Base-by-base conservation (phyloP, 139 green algal species). In the Chlorella vulgaris region DNA sequence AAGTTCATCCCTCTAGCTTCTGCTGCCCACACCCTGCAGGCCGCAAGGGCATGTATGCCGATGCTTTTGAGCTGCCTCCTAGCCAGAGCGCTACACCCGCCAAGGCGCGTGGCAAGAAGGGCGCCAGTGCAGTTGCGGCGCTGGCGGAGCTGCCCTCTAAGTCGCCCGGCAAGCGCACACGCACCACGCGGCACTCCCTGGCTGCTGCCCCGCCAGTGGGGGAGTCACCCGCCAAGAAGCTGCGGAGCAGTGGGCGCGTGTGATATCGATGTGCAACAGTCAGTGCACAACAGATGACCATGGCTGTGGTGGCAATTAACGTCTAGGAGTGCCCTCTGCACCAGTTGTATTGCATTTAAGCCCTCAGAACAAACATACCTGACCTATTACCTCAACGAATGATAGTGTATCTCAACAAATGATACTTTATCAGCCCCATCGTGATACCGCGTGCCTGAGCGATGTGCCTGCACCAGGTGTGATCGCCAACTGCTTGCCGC, bases 201-300 rank as follows among this genome's bases (percentile, higher is more conserved):
- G 39, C 40, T 0, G 36, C 29, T 1, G 75, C 42, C 10, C 40
- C 29, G 15, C 38, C n/a, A n/a, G 29, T 61, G 15, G 36, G 47
- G 60, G 60, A 65, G 60, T 74, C 60, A 18, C 75, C 75, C 21
- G 61, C 75, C 42, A 81, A 81, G 75, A 81, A 81, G 75, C 35
- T 33, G 19, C 75, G 75, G 7, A n/a, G 60, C 22, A 68, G 73
- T 31, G 42, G 15, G 4, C 43, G 69, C 69, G 62, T 62, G 69
- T 76, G 69, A 76, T n/a, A n/a, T n/a, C n/a, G n/a, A n/a, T n/a
- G n/a, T n/a, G n/a, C n/a, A n/a, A n/a, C n/a, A n/a, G n/a, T n/a
- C n/a, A n/a, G n/a, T n/a, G n/a, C n/a, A n/a, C n/a, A n/a, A n/a
- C n/a, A n/a, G n/a, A n/a, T n/a, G n/a, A n/a, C n/a, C n/a, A n/a